phyloP scores from a whole-genome alignment of 31 red algal genomes.

The Asparagopsis taxiformis region DNA sequence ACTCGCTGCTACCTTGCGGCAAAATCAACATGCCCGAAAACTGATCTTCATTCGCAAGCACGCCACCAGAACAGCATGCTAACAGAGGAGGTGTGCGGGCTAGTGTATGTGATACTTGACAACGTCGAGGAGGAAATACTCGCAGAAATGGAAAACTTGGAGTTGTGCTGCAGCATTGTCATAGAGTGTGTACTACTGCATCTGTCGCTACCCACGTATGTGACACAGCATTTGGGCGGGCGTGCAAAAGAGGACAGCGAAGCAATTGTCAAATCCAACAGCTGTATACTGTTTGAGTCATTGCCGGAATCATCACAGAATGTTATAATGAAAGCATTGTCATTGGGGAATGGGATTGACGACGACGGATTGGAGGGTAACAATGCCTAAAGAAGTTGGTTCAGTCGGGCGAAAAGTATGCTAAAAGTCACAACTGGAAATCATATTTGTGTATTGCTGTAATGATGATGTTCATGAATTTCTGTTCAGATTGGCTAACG shows the following conservation, averaged over 20 bases:
- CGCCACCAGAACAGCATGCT: neutral
- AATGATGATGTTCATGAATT: neutral
- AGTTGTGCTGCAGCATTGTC: neutral
- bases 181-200: neutral
- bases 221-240: neutral
- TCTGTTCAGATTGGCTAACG: neutral
- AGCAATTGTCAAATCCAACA: neutral
- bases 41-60: neutral
- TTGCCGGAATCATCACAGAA: neutral
- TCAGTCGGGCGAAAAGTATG: no score
- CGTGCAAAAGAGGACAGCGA: neutral
- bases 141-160: neutral
- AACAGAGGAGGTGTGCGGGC: neutral
- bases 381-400: neutral
- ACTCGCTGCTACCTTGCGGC: neutral
- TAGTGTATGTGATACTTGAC: neutral
- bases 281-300: neutral
- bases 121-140: neutral
- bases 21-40: neutral
- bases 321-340: neutral
- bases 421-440: no score
- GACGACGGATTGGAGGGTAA: neutral
- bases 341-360: neutral
- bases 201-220: neutral
- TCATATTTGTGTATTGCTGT: no score